phyloP scores from a whole-genome alignment of 139 green algal species.

The Asterochloris erici region DNA sequence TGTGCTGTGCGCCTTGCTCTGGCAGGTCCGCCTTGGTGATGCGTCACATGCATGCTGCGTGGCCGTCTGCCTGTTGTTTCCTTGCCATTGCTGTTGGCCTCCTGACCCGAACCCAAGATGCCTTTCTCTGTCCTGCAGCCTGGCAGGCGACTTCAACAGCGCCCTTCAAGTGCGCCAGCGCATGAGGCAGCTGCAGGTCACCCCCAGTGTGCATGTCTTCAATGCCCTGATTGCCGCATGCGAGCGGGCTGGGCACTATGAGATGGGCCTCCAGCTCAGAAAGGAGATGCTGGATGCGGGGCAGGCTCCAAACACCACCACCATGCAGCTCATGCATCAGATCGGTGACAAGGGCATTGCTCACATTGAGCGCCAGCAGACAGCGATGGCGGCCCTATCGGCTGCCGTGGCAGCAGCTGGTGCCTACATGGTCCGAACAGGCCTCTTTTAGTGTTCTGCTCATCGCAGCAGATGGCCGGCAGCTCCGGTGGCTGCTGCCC shows the following conservation, averaged over 20 bases:
- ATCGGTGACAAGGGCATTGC: slow-evolving; percentile 64
- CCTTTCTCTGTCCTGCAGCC: slow-evolving; percentile 19
- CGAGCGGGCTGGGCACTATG: slow-evolving; percentile 61
- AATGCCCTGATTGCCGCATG: slow-evolving; percentile 83
- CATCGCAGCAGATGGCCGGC: too few relatives aligned
- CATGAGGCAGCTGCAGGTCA: slow-evolving; percentile 26
- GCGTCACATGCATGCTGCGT: neutral
- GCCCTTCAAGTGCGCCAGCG: slow-evolving; percentile 51
- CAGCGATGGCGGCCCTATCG: slow-evolving; percentile 62
- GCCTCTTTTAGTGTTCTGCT: slow-evolving; percentile 34
- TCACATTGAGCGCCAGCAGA: slow-evolving; percentile 70
- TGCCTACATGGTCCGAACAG: slow-evolving; percentile 67
- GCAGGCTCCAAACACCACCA: slow-evolving; percentile 29
- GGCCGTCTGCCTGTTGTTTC: neutral
- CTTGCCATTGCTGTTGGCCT: neutral
- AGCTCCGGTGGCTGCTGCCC: too few relatives aligned
- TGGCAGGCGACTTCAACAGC: slow-evolving; percentile 54
- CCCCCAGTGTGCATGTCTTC: slow-evolving; percentile 71
- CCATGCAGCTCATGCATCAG: slow-evolving; percentile 48
- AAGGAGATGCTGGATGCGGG: slow-evolving; percentile 30
- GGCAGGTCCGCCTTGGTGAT: neutral
- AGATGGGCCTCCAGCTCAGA: slow-evolving; percentile 49
- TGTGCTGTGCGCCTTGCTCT: neutral
- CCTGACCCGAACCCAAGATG: neutral
- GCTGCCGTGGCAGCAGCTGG: slow-evolving; percentile 79